These are phyloP conservation scores for Aspergillus funiculosus DNA, from an alignment of 495 filamentous ascomycete genomes.

Conservation along the genomic window DNA sequence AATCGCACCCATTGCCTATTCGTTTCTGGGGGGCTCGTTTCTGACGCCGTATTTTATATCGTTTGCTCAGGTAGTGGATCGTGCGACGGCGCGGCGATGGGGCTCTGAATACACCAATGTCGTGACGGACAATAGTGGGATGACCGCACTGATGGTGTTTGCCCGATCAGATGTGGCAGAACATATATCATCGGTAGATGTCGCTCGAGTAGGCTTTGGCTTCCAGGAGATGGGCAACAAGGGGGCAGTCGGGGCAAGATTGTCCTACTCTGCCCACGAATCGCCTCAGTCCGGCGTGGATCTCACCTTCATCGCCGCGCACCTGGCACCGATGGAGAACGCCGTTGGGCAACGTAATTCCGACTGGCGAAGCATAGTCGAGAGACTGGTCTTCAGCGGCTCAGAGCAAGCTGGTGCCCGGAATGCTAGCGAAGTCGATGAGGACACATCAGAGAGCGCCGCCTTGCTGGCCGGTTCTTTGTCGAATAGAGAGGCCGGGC, in stretches of 20 bases:
- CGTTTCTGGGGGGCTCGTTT: slow-evolving; percentile 81
- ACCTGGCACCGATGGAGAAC: slow-evolving; percentile 81
- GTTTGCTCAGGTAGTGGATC: slow-evolving; percentile 61
- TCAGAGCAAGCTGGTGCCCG: not conserved
- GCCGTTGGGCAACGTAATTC: slow-evolving; percentile 64
- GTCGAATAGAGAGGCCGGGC: slow-evolving; percentile 17
- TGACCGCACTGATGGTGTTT: slow-evolving; percentile 86
- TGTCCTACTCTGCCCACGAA: slow-evolving; percentile 47
- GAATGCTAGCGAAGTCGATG: slow-evolving; percentile 12
- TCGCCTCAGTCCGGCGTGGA: slow-evolving; percentile 42
- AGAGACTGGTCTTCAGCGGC: slow-evolving; percentile 63
- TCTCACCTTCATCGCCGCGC: slow-evolving; percentile 81
- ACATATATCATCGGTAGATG: slow-evolving; percentile 54
- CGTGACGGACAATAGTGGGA: slow-evolving; percentile 66
- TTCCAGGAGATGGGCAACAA: slow-evolving; percentile 89
- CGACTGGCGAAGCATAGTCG: slow-evolving; percentile 80
- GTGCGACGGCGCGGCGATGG: slow-evolving; percentile 49
- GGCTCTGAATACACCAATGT: slow-evolving; percentile 45
- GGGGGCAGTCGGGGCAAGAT: slow-evolving; percentile 74
- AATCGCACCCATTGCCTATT: slow-evolving; percentile 72
- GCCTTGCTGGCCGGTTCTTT: slow-evolving; percentile 37
- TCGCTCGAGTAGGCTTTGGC: slow-evolving; percentile 75
- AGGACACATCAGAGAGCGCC: slow-evolving; percentile 34
- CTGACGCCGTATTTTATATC: slow-evolving; percentile 68
- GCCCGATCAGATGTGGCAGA: slow-evolving; percentile 49